A percentile compares a stretch with the other conserved stretches of the same genome.
Evolutionary conservation across 176 grass and related monocot species (phyloP).

Genomic region (Guadua angustifolia): DNA sequence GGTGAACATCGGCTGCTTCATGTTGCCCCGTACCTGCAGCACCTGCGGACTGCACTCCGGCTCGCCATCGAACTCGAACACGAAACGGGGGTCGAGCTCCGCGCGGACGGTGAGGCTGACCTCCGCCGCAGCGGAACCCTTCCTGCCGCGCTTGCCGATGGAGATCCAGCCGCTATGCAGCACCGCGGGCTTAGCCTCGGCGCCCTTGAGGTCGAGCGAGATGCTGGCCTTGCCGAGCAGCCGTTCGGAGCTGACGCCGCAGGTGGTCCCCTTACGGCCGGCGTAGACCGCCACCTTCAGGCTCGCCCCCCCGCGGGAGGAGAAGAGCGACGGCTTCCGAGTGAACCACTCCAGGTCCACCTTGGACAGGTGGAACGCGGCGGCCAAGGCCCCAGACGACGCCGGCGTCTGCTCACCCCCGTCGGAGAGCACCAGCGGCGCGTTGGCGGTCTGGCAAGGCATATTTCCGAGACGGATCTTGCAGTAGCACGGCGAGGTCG

Average conservation of each 20-base stretch:
- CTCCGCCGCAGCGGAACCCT: constrained; percentile 43
- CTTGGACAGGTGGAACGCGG: constrained; percentile 74
- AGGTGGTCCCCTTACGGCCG: constrained; percentile 58
- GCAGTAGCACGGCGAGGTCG: constrained; percentile 75
- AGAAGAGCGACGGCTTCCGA: constrained; percentile 72
- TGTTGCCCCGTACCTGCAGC: constrained; percentile 60
- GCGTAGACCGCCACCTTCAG: constrained; percentile 84
- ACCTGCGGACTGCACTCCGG: constrained; percentile 92
- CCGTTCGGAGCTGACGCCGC: constrained; percentile 60
- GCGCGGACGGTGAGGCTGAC: constrained; percentile 72
- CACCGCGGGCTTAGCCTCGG: constrained; percentile 49
- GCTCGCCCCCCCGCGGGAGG: constrained; percentile 17
- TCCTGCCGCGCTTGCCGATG: constrained; percentile 54
- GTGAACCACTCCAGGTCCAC: constrained; percentile 62
- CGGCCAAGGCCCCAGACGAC: constrained; percentile 50
- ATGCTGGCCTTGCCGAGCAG: constrained; percentile 75
- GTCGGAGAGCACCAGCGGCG: constrained; percentile 57
- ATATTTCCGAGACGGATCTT: constrained; percentile 88
- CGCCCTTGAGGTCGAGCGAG: constrained; percentile 75
- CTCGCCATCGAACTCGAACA: constrained; percentile 93
- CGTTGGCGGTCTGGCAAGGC: constrained; percentile 53
- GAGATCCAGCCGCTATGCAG: constrained; percentile 78
- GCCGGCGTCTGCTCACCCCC: constrained; percentile 25
- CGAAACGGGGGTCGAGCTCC: constrained; percentile 77
- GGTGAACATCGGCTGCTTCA: constrained; percentile 93